phyloP scores from a whole-genome alignment of 257 asterid genomes.

The Solanum infundibuliforme region DNA sequence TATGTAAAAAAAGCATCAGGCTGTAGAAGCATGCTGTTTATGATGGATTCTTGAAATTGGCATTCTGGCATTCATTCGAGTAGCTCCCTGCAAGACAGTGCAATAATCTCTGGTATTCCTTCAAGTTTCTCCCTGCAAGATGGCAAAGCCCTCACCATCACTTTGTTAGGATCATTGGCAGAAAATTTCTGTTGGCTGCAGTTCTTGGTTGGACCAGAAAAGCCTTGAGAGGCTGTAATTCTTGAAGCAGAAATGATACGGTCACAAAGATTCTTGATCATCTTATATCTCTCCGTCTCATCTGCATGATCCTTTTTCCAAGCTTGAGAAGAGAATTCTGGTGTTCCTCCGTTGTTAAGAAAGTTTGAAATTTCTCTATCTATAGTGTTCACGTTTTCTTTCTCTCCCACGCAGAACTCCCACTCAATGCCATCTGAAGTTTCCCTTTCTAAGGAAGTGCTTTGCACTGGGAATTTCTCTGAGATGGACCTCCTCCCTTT shows the following conservation, averaged over 20 bases:
- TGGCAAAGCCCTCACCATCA: slow-evolving; percentile 27
- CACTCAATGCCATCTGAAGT: slow-evolving; percentile 41
- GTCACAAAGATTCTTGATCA: slow-evolving; percentile 77
- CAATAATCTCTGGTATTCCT: background rate
- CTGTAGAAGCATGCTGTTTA: slow-evolving; percentile 4
- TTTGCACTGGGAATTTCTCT: slow-evolving; percentile 24
- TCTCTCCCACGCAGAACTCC: slow-evolving; percentile 29
- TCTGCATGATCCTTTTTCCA: slow-evolving; percentile 54
- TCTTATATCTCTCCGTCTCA: slow-evolving; percentile 63
- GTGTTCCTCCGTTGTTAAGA: slow-evolving; percentile 20
- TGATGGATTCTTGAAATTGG: background rate
- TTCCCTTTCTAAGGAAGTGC: slow-evolving; percentile 22
- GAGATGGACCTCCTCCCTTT: slow-evolving; percentile 36
- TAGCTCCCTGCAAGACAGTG: slow-evolving; percentile 11
- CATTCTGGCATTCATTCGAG: slow-evolving; percentile 1
- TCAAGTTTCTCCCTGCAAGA: slow-evolving; percentile 21
- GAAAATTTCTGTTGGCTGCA: slow-evolving; percentile 21
- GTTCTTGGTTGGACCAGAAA: slow-evolving; percentile 20
- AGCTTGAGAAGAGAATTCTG: slow-evolving; percentile 38
- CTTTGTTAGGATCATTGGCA: slow-evolving; percentile 30
- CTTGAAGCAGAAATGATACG: slow-evolving; percentile 61
- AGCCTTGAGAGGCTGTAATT: slow-evolving; percentile 34
- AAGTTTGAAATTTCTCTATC: slow-evolving; percentile 6
- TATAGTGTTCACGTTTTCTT: background rate
- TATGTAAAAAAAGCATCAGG: background rate